A percentile compares a stretch with the other conserved stretches of the same genome.
phyloP scores from a whole-genome alignment of 371 early-diverging fungal genomes.

The Mycotypha africana region DNA sequence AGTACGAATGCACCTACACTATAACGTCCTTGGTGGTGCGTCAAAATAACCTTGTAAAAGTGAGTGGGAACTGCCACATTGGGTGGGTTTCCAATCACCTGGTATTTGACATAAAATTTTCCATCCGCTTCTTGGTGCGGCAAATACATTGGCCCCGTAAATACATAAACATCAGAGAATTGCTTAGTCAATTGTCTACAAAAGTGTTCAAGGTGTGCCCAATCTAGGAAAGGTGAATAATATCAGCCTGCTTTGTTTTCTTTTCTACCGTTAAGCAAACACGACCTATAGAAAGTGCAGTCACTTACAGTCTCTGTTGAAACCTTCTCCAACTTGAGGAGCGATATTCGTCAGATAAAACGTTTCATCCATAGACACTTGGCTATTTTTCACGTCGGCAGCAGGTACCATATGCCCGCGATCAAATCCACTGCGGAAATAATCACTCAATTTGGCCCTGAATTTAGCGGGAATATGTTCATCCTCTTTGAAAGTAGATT shows the following conservation, averaged over 20 bases:
- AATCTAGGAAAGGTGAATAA: too few species aligned
- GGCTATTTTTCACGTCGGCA: constrained; percentile 67
- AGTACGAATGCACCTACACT: constrained; percentile 76
- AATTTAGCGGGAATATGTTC: constrained; percentile 55
- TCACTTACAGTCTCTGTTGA: constrained; percentile 69
- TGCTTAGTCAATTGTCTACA: constrained; percentile 58
- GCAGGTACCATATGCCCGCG: constrained; percentile 87
- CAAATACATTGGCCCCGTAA: constrained; percentile 78
- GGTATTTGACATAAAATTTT: constrained; percentile 79
- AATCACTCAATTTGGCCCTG: constrained; percentile 66
- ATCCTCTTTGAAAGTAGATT: constrained; percentile 72
- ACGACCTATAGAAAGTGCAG: too few species aligned
- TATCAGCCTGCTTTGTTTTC: too few species aligned
- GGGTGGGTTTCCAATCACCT: constrained; percentile 86
- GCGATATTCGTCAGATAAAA: constrained; percentile 75
- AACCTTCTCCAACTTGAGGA: constrained; percentile 81
- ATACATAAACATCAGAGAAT: constrained; percentile 71
- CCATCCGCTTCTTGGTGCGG: constrained; percentile 64
- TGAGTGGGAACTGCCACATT: constrained; percentile 92
- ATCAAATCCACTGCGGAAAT: constrained; percentile 69
- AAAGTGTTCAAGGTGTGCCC: constrained; percentile 78
- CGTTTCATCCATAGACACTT: constrained; percentile 74
- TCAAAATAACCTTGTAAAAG: constrained; percentile 84
- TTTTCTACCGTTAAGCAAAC: too few species aligned
- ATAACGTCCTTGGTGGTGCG: constrained; percentile 42